phyloP scores from a whole-genome alignment of 179 eudicot genomes.

The Camellia oleifera region DNA sequence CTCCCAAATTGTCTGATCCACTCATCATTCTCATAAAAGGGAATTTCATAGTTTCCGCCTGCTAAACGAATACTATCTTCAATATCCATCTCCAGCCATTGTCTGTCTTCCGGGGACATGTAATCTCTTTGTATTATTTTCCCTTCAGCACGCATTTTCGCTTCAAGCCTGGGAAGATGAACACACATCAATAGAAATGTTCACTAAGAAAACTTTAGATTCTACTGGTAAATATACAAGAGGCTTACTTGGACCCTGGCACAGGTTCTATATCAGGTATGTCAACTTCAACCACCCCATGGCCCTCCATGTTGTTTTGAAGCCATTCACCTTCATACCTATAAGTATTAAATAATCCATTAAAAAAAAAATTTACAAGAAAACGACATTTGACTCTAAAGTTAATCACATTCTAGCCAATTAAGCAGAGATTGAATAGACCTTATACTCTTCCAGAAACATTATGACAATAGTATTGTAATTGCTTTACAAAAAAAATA shows the following conservation, averaged over 20 bases:
- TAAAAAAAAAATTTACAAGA: background rate
- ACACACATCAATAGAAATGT: background rate
- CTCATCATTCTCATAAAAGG: slow-evolving; percentile 73
- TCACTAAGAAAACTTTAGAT: background rate
- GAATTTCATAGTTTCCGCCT: slow-evolving; percentile 55
- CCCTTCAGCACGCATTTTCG: slow-evolving; percentile 84
- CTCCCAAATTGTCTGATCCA: slow-evolving; percentile 62
- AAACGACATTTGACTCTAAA: background rate
- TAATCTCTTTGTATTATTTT: slow-evolving; percentile 72
- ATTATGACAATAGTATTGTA: background rate
- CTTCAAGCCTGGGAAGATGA: slow-evolving; percentile 74
- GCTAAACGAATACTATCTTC: slow-evolving; percentile 64
- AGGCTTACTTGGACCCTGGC: slow-evolving; percentile 84
- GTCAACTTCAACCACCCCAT: slow-evolving; percentile 90
- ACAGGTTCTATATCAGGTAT: slow-evolving; percentile 78
- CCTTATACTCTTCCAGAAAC: background rate
- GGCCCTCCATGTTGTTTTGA: slow-evolving; percentile 82
- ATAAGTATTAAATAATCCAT: slow-evolving; percentile 16
- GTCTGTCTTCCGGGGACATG: slow-evolving; percentile 73
- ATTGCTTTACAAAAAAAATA: background rate
- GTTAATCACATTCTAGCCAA: background rate
- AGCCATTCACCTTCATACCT: slow-evolving; percentile 98
- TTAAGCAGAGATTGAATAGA: background rate
- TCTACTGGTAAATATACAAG: background rate
- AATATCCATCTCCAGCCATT: slow-evolving; percentile 91